Conservation (phyloP, 2,329 filamentous ascomycete genomes). For the Colletotrichum orbiculare region DNA sequence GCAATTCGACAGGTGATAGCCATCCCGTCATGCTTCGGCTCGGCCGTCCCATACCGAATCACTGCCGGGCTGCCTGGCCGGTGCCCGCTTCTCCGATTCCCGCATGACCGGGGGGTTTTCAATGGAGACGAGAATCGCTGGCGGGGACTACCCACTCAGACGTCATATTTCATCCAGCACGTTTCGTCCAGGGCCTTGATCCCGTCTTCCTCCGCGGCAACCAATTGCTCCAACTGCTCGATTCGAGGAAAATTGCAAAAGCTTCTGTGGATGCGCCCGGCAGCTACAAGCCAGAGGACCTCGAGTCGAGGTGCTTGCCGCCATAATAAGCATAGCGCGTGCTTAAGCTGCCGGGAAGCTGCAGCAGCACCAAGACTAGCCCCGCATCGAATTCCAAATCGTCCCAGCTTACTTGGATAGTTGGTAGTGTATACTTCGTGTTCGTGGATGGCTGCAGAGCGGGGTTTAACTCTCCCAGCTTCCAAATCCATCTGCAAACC, state of each 20-base stretch:
- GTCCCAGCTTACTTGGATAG: constrained; percentile 1
- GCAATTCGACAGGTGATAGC: not conserved
- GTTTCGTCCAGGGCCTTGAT: too few relatives aligned
- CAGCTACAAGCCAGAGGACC: too few relatives aligned
- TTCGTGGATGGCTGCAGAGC: too few relatives aligned
- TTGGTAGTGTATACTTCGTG: too few relatives aligned
- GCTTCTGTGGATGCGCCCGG: not conserved
- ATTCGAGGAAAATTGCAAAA: constrained; percentile 24
- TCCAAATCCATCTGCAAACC: too few relatives aligned
- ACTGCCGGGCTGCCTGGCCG: not conserved
- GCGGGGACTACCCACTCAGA: not conserved
- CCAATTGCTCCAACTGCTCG: constrained; percentile 3
- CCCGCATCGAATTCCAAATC: constrained; percentile 36
- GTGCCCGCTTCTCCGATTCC: constrained; percentile 19
- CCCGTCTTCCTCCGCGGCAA: constrained; percentile 7
- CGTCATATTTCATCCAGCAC: not conserved
- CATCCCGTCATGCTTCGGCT: constrained; percentile 10
- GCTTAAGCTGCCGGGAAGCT: constrained; percentile 29
- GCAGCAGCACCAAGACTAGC: constrained; percentile 24
- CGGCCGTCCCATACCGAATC: not conserved
- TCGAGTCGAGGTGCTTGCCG: constrained; percentile 10
- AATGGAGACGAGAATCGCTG: not conserved
- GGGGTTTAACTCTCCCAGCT: too few relatives aligned
- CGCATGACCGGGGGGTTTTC: constrained; percentile 5
- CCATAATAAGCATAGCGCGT: not conserved